Conservation (phyloP, 805 yeast species). For the Jamesozyma rosinii region DNA sequence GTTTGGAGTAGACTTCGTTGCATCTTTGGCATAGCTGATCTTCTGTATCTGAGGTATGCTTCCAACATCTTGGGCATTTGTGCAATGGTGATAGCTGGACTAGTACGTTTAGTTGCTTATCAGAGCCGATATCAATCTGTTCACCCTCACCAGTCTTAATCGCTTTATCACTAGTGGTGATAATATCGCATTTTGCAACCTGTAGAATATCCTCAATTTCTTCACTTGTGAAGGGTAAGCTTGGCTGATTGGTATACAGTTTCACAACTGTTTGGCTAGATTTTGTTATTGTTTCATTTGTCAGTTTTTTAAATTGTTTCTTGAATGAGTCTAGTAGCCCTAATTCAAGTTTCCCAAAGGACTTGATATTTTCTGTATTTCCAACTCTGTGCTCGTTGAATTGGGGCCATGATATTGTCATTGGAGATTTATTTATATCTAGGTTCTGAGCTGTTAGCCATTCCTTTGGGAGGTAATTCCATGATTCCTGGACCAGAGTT, state of each 20-base stretch:
- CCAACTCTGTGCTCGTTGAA: background rate
- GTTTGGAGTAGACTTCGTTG: constrained; percentile 27
- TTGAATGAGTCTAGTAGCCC: constrained; percentile 15
- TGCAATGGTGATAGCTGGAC: constrained; percentile 34
- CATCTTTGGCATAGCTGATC: constrained; percentile 63
- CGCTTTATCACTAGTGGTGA: constrained; percentile 7
- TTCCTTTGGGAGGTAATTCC: constrained; percentile 47
- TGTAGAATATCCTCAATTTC: constrained; percentile 51
- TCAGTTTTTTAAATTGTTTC: constrained; percentile 10
- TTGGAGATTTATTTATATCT: constrained; percentile 6
- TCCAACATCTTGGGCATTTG: constrained; percentile 96
- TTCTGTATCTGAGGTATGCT: constrained; percentile 44
- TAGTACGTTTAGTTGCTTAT: constrained; percentile 28
- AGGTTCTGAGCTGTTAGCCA: constrained; percentile 19
- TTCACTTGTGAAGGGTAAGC: constrained; percentile 25
- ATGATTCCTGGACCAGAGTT: constrained; percentile 74
- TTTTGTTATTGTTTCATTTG: constrained; percentile 19
- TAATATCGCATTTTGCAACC: constrained; percentile 49
- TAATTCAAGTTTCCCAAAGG: constrained; percentile 16
- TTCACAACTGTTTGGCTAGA: constrained; percentile 26
- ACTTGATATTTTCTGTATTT: background rate
- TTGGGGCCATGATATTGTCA: constrained; percentile 7
- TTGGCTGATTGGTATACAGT: constrained; percentile 6
- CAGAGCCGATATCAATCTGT: background rate
- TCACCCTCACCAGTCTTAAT: background rate